Evolutionary conservation across 495 filamentous ascomycete species (phyloP), one percentile per base, ranked within the genome.

Genomic region (Chaetomium fimeti): DNA sequence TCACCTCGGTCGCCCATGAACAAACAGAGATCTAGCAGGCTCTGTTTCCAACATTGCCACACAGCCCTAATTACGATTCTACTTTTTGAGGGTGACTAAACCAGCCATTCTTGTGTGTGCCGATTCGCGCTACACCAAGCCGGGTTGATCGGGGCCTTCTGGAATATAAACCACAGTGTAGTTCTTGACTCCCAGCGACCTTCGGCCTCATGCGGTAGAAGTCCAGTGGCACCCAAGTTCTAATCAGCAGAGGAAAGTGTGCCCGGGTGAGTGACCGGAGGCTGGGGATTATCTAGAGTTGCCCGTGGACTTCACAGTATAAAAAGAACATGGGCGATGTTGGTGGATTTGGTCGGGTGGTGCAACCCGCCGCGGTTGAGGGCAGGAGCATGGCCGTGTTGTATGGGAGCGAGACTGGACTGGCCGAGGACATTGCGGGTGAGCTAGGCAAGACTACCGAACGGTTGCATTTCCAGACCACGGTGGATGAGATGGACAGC

Each of bases 341-440:
- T 7, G 51, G 53, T 6, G 40, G 3, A 7, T 25, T 20, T 18
- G 29, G 8, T 3, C 36, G 57, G 20, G 52, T 29, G 40, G 47
- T 57, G 18, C 52, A 66, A 29, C 67, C 72, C 18, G 58, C 57
- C 0, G 38, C 42, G 38, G 42, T 70, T 24, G 72, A 74, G 32
- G 74, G 73, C 49, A 78, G 89, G 69, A 88, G 82, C 32, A 88
- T 90, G 51, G 83, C 96, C 57, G 81, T 99, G 47, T 84, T 96
- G 45, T 98, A 97, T 79, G 95, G 91, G 36, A 91, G 92, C 20
- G 95, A 99, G 77, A 97, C 92, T 0, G 94, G 95, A 49, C 98
- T 92, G 70, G 87, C 91, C 42, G 88, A 94, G 70, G 94, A 98
- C 67, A 84, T 91, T 49, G 92, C 95, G 4, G 85, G 89, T 63